phyloP scores from a whole-genome alignment of 257 asterid species.

The Plantago elongata region DNA sequence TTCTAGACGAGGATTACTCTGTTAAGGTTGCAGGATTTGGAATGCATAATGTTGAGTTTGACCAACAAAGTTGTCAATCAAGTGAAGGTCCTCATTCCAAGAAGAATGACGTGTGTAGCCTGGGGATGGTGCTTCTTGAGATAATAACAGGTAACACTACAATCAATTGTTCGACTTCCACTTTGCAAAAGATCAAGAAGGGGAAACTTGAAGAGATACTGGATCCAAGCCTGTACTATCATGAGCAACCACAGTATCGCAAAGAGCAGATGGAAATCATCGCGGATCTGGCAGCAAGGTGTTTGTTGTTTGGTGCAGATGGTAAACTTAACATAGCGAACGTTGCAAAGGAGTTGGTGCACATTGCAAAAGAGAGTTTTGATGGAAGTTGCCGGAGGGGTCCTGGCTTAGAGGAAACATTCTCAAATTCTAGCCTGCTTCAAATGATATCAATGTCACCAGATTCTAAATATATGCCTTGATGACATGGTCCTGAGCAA shows the following conservation, averaged over 20 bases:
- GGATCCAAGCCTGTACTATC: slow-evolving; percentile 60
- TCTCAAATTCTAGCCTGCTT: slow-evolving; percentile 73
- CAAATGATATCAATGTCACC: slow-evolving; percentile 85
- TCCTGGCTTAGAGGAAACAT: slow-evolving; percentile 57
- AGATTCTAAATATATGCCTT: slow-evolving; percentile 54
- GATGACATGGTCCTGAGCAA: neutral
- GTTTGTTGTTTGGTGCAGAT: slow-evolving; percentile 52
- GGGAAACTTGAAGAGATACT: slow-evolving; percentile 68
- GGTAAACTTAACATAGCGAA: slow-evolving; percentile 54
- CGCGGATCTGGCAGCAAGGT: slow-evolving; percentile 65
- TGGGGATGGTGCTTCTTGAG: slow-evolving; percentile 50
- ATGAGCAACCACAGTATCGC: slow-evolving; percentile 45
- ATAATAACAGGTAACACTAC: slow-evolving; percentile 45
- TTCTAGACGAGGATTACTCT: slow-evolving; percentile 43
- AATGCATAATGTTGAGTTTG: slow-evolving; percentile 20
- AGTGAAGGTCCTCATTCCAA: slow-evolving; percentile 16
- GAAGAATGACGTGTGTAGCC: slow-evolving; percentile 48
- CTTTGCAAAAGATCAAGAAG: slow-evolving; percentile 48
- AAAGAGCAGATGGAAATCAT: slow-evolving; percentile 52
- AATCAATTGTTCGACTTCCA: slow-evolving; percentile 26
- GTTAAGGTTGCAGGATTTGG: slow-evolving; percentile 46
- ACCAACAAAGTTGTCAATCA: slow-evolving; percentile 7
- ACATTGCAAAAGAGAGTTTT: slow-evolving; percentile 31
- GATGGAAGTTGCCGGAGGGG: slow-evolving; percentile 41
- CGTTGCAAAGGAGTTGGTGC: slow-evolving; percentile 54